Conservation (phyloP, 805 yeast species). For the Saccharomycopsis sp. region DNA sequence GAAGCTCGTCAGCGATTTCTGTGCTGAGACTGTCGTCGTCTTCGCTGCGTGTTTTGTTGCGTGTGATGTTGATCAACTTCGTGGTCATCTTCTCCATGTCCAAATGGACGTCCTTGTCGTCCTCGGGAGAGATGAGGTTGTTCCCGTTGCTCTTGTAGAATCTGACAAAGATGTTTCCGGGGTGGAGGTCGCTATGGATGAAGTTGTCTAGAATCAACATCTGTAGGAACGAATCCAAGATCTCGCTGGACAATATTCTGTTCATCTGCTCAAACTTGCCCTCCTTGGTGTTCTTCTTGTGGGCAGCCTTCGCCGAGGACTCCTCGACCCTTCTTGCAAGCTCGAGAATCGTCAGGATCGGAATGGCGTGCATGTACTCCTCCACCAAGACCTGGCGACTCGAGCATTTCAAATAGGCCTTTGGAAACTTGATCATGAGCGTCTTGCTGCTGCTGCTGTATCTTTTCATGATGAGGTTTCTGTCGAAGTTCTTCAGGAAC, state of each 20-base stretch:
- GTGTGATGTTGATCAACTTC: conserved; percentile 23
- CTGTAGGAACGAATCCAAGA: conserved; percentile 84
- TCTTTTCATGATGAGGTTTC: conserved; percentile 23
- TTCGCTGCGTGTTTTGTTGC: conserved; percentile 23
- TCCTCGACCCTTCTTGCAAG: conserved; percentile 31
- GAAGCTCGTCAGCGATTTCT: conserved; percentile 34
- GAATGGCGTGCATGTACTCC: conserved; percentile 75
- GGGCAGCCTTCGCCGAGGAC: conserved; percentile 3
- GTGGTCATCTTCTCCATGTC: conserved; percentile 36
- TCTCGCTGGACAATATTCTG: conserved; percentile 66
- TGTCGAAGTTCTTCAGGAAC: conserved; percentile 62
- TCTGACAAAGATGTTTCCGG: conserved; percentile 85
- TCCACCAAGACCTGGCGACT: conserved; percentile 75
- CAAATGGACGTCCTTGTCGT: conserved; percentile 29
- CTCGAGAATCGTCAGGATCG: conserved; percentile 65
- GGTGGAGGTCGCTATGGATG: conserved; percentile 94
- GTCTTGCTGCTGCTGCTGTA: conserved; percentile 28
- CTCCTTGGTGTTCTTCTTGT: conserved; percentile 24
- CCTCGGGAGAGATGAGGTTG: conserved; percentile 11
- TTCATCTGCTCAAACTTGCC: conserved; percentile 35
- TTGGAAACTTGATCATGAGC: conserved; percentile 61
- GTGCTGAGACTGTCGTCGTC: not conserved
- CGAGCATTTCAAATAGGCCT: conserved; percentile 57
- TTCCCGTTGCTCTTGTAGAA: conserved; percentile 44
- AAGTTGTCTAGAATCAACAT: conserved; percentile 92